Evolutionary conservation across 305 asterid genomes (phyloP).

Genomic region (Fraxinus floribunda): DNA sequence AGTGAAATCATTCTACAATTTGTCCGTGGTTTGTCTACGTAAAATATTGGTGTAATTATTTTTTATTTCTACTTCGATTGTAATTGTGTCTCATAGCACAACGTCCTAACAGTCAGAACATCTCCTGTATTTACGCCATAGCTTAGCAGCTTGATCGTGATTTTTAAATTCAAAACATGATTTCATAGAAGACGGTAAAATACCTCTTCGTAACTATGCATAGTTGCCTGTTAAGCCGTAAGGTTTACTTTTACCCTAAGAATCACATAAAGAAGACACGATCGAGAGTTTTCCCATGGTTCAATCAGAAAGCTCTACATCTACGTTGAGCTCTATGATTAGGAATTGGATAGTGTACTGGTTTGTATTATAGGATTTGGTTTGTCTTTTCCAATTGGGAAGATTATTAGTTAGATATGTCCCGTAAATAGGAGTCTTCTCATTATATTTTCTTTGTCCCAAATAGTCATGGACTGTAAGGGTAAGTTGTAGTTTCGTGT

Average conservation of each 20-base stretch:
- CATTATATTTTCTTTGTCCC: neutral
- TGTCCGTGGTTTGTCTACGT: no score
- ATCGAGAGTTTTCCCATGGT: neutral
- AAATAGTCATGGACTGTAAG: neutral
- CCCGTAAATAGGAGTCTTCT: neutral
- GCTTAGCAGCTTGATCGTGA: neutral
- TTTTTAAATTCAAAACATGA: neutral
- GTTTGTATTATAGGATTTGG: neutral
- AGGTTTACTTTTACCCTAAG: no score
- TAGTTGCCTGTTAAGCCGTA: neutral
- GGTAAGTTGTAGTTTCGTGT: neutral
- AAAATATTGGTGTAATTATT: no score
- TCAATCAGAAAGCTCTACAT: neutral
- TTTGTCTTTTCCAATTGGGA: neutral
- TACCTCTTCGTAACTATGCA: neutral
- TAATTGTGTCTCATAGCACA: no score
- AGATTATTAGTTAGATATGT: neutral
- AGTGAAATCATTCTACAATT: no score
- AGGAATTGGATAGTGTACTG: neutral
- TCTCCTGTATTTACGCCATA: neutral
- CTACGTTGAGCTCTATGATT: neutral
- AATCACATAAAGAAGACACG: neutral
- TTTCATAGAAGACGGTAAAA: neutral
- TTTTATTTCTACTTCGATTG: no score
- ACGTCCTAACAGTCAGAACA: no score